These are phyloP conservation scores for Suillus variegatus DNA, from an alignment of 768 basidiomycete species.

Conservation along the genomic window DNA sequence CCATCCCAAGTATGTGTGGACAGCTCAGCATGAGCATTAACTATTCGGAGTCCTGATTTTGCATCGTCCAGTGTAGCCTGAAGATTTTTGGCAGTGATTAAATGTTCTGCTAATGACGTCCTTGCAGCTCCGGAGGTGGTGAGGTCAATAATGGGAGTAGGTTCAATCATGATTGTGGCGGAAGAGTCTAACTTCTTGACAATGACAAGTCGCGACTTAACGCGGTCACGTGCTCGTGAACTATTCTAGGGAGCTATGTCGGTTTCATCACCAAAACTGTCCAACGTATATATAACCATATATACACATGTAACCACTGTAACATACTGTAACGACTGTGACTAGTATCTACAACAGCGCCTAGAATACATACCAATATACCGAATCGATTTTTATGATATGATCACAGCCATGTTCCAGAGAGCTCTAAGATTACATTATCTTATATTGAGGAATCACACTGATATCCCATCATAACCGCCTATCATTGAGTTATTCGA, in stretches of 20 bases:
- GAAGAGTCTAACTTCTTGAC: not conserved
- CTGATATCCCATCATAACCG: too few species aligned
- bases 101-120: not conserved
- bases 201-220: not conserved
- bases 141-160: not conserved
- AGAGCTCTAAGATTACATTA: too few species aligned
- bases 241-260: not conserved
- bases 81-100: conserved; percentile 19
- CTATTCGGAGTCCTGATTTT: conserved; percentile 20
- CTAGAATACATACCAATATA: too few species aligned
- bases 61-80: conserved; percentile 28
- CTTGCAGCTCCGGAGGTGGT: not conserved
- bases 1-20: conserved; percentile 30
- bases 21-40: conserved; percentile 21
- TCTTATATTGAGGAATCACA: too few species aligned
- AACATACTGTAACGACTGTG: too few species aligned
- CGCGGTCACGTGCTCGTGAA: conserved; percentile 1
- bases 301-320: too few species aligned
- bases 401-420: too few species aligned
- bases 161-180: not conserved
- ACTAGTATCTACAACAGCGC: too few species aligned
- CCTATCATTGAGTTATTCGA: too few species aligned
- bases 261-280: too few species aligned
- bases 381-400: too few species aligned
- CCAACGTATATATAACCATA: too few species aligned